Evolutionary conservation across 495 filamentous ascomycete species (phyloP).

Genomic region (Trichoderma erinaceum): DNA sequence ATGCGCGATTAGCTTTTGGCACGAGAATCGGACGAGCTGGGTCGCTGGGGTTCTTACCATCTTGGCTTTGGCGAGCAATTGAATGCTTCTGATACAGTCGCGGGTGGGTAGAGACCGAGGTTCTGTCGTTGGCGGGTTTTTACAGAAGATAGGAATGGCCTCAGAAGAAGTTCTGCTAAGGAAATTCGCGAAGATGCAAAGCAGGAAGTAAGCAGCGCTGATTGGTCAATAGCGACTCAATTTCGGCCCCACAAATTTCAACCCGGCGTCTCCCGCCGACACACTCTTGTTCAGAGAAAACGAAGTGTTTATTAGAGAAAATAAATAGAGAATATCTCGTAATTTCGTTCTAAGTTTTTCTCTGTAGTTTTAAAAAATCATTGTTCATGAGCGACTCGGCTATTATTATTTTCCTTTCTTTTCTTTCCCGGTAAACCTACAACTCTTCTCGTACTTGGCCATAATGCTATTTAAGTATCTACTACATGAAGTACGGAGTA

Average conservation of each 20-base stretch:
- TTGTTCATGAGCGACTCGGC: too few species aligned
- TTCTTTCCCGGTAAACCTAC: too few species aligned
- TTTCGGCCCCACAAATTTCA: not conserved
- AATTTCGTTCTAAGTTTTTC: too few species aligned
- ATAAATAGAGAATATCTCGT: too few species aligned
- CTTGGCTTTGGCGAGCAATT: constrained; percentile 12
- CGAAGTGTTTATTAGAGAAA: too few species aligned
- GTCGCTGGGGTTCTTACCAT: not conserved
- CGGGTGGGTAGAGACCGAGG: not conserved
- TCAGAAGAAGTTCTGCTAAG: constrained; percentile 12
- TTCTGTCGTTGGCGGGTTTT: not conserved
- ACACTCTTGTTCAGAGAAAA: not conserved
- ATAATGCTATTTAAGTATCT: too few species aligned
- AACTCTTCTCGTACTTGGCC: too few species aligned
- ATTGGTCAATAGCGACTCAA: not conserved
- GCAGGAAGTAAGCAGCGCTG: constrained; percentile 9
- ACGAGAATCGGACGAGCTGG: not conserved
- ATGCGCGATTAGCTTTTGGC: constrained; percentile 14
- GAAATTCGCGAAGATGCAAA: constrained; percentile 16
- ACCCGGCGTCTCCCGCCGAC: constrained; percentile 16
- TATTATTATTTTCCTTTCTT: too few species aligned
- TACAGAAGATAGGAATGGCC: constrained; percentile 11
- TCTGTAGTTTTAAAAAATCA: too few species aligned
- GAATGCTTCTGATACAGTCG: not conserved
- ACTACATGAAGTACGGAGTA: too few species aligned